phyloP scores from a whole-genome alignment of 2,329 filamentous ascomycete species.

The Neonectria neomacrospora region DNA sequence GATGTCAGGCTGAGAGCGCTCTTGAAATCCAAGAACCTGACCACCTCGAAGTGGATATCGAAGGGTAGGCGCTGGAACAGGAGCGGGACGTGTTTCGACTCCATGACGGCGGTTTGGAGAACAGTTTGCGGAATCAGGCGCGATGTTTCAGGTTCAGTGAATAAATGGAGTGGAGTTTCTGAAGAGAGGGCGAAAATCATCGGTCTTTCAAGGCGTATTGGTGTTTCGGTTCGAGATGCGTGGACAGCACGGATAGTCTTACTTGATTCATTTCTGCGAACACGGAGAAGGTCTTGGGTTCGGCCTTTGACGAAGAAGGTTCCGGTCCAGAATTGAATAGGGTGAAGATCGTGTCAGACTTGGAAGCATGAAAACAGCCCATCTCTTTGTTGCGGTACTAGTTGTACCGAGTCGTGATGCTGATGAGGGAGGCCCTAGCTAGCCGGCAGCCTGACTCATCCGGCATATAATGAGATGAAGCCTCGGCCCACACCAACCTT shows the following conservation, averaged over 20 bases:
- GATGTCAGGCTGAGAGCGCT: slow-evolving; percentile 24
- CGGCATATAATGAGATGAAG: slow-evolving; percentile 12
- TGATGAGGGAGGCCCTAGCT: background rate
- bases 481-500: slow-evolving; percentile 5
- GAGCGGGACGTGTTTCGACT: background rate
- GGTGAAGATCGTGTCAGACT: background rate
- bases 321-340: background rate
- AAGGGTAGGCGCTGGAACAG: slow-evolving; percentile 30
- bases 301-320: background rate
- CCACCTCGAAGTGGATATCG: slow-evolving; percentile 33
- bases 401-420: slow-evolving; percentile 4
- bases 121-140: background rate
- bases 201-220: background rate
- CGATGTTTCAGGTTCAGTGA: background rate
- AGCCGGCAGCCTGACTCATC: slow-evolving; percentile 21
- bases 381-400: background rate
- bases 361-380: too few relatives aligned
- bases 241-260: background rate
- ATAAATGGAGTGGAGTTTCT: background rate
- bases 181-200: background rate
- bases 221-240: background rate
- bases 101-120: slow-evolving; percentile 23
- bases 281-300: background rate
- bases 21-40: slow-evolving; percentile 18
- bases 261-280: background rate